Conservation (phyloP, 495 filamentous ascomycete genomes). For the Penicillium cinerascens region DNA sequence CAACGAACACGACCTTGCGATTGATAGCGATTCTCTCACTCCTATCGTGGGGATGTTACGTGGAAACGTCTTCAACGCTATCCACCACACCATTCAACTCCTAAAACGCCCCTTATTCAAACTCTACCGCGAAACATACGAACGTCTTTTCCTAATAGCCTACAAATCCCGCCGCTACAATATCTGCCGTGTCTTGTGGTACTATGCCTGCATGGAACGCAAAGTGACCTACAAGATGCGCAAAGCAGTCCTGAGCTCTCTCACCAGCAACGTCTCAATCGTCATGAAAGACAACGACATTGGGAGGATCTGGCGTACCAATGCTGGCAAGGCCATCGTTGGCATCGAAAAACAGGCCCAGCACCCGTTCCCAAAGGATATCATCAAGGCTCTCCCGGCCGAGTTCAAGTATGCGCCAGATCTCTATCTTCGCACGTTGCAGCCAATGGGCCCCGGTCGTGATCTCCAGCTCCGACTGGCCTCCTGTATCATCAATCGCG, state of each 20-base stretch:
- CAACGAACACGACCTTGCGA: slow-evolving; percentile 15
- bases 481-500: slow-evolving; percentile 23
- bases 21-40: slow-evolving; percentile 19
- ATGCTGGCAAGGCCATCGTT: slow-evolving; percentile 39
- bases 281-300: slow-evolving; percentile 5
- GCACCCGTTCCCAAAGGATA: slow-evolving; percentile 1
- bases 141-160: slow-evolving; percentile 40
- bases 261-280: slow-evolving; percentile 21
- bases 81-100: slow-evolving; percentile 20
- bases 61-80: slow-evolving; percentile 17
- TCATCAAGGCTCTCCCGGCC: slow-evolving; percentile 21
- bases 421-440: slow-evolving; percentile 22
- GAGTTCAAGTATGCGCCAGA: slow-evolving; percentile 32
- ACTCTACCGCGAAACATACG: slow-evolving; percentile 14
- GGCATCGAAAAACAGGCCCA: slow-evolving; percentile 27
- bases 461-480: slow-evolving; percentile 23
- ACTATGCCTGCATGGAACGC: slow-evolving; percentile 43
- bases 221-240: slow-evolving; percentile 33
- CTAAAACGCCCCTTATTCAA: slow-evolving; percentile 11
- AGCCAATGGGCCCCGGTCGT: slow-evolving; percentile 20
- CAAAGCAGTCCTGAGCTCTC: slow-evolving; percentile 24
- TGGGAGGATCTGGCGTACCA: slow-evolving; percentile 20
- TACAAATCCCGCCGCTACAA: slow-evolving; percentile 38
- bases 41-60: slow-evolving; percentile 23
- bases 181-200: slow-evolving; percentile 46